Evolutionary conservation across 1,284 basidiomycete species (phyloP).

Genomic region (Irpex sp.): DNA sequence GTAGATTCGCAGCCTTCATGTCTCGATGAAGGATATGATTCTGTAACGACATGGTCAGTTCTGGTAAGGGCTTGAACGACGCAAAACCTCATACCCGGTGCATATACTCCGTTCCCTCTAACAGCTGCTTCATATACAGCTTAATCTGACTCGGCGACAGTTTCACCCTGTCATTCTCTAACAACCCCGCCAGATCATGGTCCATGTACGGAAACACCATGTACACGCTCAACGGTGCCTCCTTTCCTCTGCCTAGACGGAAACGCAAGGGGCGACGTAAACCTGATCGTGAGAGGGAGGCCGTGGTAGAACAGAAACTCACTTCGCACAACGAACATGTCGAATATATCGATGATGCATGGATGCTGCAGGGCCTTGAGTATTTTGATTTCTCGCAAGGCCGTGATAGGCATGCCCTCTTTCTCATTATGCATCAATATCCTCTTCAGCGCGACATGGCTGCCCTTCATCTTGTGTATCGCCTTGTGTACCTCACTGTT

Average conservation of each 20-base stretch:
- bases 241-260: slow-evolving; percentile 52
- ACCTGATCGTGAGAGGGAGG: neutral
- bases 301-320: slow-evolving; percentile 23
- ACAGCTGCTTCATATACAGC: slow-evolving; percentile 91
- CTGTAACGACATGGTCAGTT: slow-evolving; percentile 35
- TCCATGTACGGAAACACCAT: slow-evolving; percentile 99
- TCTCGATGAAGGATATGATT: slow-evolving; percentile 97
- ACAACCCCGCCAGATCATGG: slow-evolving; percentile 92
- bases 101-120: slow-evolving; percentile 94
- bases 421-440: slow-evolving; percentile 97
- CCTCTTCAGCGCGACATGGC: slow-evolving; percentile 85
- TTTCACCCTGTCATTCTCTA: slow-evolving; percentile 87
- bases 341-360: slow-evolving; percentile 84
- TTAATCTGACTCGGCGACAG: slow-evolving; percentile 86
- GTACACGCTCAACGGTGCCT: slow-evolving; percentile 77
- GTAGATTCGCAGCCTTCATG: slow-evolving; percentile 97
- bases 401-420: slow-evolving; percentile 95
- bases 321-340: slow-evolving; percentile 87
- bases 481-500: slow-evolving; percentile 87
- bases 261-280: neutral
- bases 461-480: slow-evolving; percentile 57
- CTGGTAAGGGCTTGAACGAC: slow-evolving; percentile 3
- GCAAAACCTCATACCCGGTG: slow-evolving; percentile 63
- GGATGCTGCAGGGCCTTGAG: slow-evolving; percentile 87
- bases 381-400: slow-evolving; percentile 97